Percentiles rank a stretch among this genome's conserved stretches.
Conservation (phyloP, 2,329 filamentous ascomycete species). For the Aaosphaeria pasadenensis region DNA sequence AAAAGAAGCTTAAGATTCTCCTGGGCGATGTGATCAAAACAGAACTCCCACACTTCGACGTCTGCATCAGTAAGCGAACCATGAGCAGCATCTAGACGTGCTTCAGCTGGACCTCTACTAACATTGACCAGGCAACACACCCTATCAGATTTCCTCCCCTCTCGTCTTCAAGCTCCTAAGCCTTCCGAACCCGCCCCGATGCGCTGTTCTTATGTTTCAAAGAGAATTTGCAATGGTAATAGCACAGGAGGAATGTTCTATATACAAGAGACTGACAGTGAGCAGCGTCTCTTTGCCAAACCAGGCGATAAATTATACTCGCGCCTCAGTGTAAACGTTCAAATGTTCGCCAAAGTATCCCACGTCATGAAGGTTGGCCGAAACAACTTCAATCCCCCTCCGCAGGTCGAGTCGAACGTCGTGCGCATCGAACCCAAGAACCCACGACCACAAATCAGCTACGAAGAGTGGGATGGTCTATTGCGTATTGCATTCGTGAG, state of each 20-base stretch:
- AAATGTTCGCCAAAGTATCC: constrained; percentile 78
- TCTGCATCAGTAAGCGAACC: constrained; percentile 54
- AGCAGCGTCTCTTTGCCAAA: constrained; percentile 68
- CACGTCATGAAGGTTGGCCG: constrained; percentile 88
- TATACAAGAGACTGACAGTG: no score
- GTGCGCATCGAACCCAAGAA: constrained; percentile 86
- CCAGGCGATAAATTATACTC: constrained; percentile 88
- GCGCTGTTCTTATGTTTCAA: constrained; percentile 93
- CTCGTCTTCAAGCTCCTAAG: constrained; percentile 88
- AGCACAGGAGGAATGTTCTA: constrained; percentile 17
- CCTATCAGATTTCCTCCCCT: constrained; percentile 80
- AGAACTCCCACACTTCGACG: constrained; percentile 73
- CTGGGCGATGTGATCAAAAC: constrained; percentile 92
- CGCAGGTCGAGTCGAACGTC: constrained; percentile 86
- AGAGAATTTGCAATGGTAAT: constrained; percentile 77
- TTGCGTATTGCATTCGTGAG: constrained; percentile 78
- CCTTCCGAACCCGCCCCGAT: constrained; percentile 75
- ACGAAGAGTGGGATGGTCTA: constrained; percentile 93
- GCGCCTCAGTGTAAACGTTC: constrained; percentile 85
- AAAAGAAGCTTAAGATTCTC: constrained; percentile 77
- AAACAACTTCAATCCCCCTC: constrained; percentile 95
- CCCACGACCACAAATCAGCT: constrained; percentile 82
- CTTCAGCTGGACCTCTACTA: no score
- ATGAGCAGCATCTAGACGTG: no score
- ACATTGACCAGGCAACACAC: constrained; percentile 58